Percentiles rank a stretch among this genome's conserved stretches.
phyloP scores from a whole-genome alignment of 345 rosid genomes.

The Citrus glauca region DNA sequence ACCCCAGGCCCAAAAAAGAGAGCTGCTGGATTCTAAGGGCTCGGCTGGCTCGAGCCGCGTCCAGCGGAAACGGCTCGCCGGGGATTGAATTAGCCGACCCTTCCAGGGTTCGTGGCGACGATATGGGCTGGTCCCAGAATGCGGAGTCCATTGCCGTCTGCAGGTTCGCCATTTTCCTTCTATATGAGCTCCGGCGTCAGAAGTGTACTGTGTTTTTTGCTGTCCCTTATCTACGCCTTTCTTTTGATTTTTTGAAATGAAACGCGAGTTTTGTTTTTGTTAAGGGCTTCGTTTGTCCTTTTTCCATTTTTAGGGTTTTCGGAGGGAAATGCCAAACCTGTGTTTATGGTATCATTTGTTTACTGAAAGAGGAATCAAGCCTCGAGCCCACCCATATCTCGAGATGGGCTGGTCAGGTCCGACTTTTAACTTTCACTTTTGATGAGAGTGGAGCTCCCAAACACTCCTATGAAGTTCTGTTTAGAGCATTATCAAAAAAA shows the following conservation, averaged over 20 bases:
- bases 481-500: too few species aligned
- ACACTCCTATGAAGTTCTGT: too few species aligned
- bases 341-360: neutral
- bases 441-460: too few species aligned
- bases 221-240: slow-evolving; percentile 3
- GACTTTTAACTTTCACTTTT: too few species aligned
- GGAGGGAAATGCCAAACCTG: neutral
- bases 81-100: slow-evolving; percentile 70
- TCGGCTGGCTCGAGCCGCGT: slow-evolving; percentile 63
- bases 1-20: slow-evolving; percentile 58
- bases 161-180: slow-evolving; percentile 47
- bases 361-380: too few species aligned
- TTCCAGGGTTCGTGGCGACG: slow-evolving; percentile 62
- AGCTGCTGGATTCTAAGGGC: slow-evolving; percentile 86
- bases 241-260: neutral
- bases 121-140: slow-evolving; percentile 72
- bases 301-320: neutral
- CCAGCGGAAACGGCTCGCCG: slow-evolving; percentile 66
- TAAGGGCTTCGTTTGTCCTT: neutral
- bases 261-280: neutral
- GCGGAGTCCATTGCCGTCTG: slow-evolving; percentile 76
- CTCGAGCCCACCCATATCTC: neutral
- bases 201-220: neutral
- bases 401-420: neutral
- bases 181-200: too few species aligned